Evolutionary conservation across 306 rosid species (phyloP), one percentile per base, ranked within the genome.

Genomic region (Geum urbanum): DNA sequence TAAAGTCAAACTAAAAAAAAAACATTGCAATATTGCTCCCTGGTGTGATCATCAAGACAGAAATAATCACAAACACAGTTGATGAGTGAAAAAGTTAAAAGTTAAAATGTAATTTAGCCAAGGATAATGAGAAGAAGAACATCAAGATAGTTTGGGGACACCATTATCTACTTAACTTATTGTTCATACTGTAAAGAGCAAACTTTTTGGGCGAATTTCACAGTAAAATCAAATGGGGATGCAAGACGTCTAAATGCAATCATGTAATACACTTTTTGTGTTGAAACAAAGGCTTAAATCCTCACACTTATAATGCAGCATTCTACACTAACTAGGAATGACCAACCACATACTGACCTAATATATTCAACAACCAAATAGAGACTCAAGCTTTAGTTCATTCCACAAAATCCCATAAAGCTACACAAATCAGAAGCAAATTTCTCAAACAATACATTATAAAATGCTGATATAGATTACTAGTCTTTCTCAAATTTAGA

Each of bases 331-430:
- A 10, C 37, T 14, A 39, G 4, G 6, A 74, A 79, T 50, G 77
- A 77, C 75, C 61, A 85, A 70, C 72, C n/a, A n/a, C n/a, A n/a
- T 73, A n/a, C n/a, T n/a, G n/a, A n/a, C n/a, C n/a, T n/a, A n/a
- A 59, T 15, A 14, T 66, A 73, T 45, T 67, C 59, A 7, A 57
- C 24, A 82, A 54, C 51, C 74, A 77, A 78, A 72, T 74, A 72
- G 74, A 63, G 55, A 74, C 83, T 78, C 53, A 67, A 77, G 65
- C 44, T 53, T n/a, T n/a, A n/a, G n/a, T n/a, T n/a, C n/a, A n/a
- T n/a, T n/a, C n/a, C n/a, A n/a, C n/a, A n/a, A n/a, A n/a, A n/a
- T n/a, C n/a, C n/a, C n/a, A n/a, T n/a, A n/a, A n/a, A n/a, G n/a
- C n/a, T n/a, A n/a, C n/a, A n/a, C n/a, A n/a, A n/a, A n/a, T n/a